Conservation (phyloP, 2,329 filamentous ascomycete genomes). For the Scopulariopsis brevicaulis region DNA sequence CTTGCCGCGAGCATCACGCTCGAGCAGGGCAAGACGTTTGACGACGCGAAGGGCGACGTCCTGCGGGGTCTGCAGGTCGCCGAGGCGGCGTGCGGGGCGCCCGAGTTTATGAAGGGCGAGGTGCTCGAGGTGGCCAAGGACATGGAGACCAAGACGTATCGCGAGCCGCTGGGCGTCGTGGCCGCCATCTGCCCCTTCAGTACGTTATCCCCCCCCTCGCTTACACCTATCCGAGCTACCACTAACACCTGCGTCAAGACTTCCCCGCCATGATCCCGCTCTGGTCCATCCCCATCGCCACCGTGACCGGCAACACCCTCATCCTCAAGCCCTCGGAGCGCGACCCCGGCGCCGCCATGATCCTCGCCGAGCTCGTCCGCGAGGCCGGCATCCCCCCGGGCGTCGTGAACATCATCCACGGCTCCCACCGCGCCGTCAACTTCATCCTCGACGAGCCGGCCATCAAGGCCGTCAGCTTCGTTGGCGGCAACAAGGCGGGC, state of each 20-base stretch:
- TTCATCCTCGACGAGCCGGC: conserved; percentile 77
- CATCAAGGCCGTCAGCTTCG: conserved; percentile 81
- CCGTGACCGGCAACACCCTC: conserved; percentile 72
- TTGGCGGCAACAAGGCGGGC: conserved; percentile 78
- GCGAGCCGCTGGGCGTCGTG: conserved; percentile 69
- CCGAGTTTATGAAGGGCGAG: conserved; percentile 73
- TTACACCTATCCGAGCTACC: not conserved
- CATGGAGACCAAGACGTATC: conserved; percentile 79
- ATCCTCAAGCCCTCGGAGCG: conserved; percentile 81
- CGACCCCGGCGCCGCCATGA: conserved; percentile 76
- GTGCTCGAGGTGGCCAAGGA: conserved; percentile 78
- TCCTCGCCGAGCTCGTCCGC: conserved; percentile 66
- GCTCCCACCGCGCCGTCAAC: conserved; percentile 69
- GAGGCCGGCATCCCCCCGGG: conserved; percentile 75
- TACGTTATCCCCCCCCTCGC: conserved; percentile 26
- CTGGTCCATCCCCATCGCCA: conserved; percentile 82
- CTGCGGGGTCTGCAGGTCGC: conserved; percentile 75
- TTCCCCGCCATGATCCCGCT: conserved; percentile 88
- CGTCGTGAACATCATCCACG: conserved; percentile 76
- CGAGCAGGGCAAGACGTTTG: conserved; percentile 83
- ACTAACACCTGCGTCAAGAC: conserved; percentile 33
- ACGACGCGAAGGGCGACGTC: conserved; percentile 72
- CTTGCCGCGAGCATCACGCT: conserved; percentile 76
- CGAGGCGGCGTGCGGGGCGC: conserved; percentile 70
- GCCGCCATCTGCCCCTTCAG: conserved; percentile 83